Percentiles rank a stretch among this genome's conserved stretches.
These are phyloP conservation scores for Nadsonia starkeyi-henricii DNA, from an alignment of 1,139 yeast species.

Conservation along the genomic window DNA sequence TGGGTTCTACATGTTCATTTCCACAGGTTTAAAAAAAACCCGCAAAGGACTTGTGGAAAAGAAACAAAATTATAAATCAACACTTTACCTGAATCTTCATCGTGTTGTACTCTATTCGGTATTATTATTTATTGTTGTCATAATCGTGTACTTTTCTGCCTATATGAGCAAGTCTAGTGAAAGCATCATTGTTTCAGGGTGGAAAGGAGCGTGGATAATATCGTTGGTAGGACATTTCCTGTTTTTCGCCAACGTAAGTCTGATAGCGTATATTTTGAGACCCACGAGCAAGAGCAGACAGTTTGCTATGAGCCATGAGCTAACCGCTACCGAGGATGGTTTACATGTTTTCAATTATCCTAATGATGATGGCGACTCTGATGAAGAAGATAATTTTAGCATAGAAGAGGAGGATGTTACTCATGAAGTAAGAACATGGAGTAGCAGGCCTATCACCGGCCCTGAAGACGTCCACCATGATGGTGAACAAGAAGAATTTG, in stretches of 20 bases:
- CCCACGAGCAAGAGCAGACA: slow-evolving; percentile 92
- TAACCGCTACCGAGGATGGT: slow-evolving; percentile 67
- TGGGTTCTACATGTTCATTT: slow-evolving; percentile 58
- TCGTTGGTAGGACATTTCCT: slow-evolving; percentile 38
- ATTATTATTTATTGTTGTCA: slow-evolving; percentile 39
- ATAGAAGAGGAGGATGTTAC: neutral
- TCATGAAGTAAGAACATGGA: neutral
- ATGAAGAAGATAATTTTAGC: slow-evolving; percentile 3
- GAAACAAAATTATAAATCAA: slow-evolving; percentile 81
- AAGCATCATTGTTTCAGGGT: slow-evolving; percentile 74
- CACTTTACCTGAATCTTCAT: slow-evolving; percentile 71
- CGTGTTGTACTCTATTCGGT: slow-evolving; percentile 57
- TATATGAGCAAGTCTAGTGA: slow-evolving; percentile 84
- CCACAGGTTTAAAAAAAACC: slow-evolving; percentile 61
- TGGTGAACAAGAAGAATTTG: neutral
- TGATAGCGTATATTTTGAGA: slow-evolving; percentile 88
- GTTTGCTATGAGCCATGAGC: slow-evolving; percentile 87
- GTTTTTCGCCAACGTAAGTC: slow-evolving; percentile 69
- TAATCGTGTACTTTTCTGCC: slow-evolving; percentile 58
- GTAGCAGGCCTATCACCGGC: neutral
- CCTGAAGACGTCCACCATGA: neutral
- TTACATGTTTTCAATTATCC: slow-evolving; percentile 38
- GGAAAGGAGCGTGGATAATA: slow-evolving; percentile 69
- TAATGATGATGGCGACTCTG: slow-evolving; percentile 24
- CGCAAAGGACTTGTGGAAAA: slow-evolving; percentile 64